phyloP scores from a whole-genome alignment of 1,139 yeast species.

The Blastobotrys persicus region DNA sequence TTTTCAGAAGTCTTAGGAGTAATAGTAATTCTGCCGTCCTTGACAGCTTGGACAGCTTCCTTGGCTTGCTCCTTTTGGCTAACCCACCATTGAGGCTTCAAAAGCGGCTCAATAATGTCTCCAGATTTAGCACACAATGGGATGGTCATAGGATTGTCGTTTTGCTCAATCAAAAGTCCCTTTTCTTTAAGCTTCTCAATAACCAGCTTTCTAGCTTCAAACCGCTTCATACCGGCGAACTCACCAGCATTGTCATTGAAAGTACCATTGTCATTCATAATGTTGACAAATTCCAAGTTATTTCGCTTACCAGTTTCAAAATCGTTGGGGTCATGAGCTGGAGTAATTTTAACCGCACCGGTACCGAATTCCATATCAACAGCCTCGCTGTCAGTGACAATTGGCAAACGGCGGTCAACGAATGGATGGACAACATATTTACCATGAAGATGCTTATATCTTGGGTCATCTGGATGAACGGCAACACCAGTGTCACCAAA shows the following conservation, averaged over 20 bases:
- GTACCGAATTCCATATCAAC: conserved; percentile 99
- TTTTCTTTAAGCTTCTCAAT: conserved; percentile 74
- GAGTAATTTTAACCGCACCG: conserved; percentile 98
- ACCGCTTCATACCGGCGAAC: conserved; percentile 87
- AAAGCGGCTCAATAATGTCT: conserved; percentile 90
- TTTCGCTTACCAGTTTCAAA: conserved; percentile 94
- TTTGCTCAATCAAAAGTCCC: conserved; percentile 77
- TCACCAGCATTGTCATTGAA: conserved; percentile 88
- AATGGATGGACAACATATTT: conserved; percentile 90
- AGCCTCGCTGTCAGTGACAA: conserved; percentile 84
- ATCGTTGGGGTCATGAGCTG: conserved; percentile 98
- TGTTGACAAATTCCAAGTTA: conserved; percentile 81
- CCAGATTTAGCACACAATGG: conserved; percentile 96
- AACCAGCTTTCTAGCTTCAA: conserved; percentile 86
- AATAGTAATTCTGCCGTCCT: conserved; percentile 75
- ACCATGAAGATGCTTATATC: conserved; percentile 94
- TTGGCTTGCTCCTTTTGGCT: conserved; percentile 85
- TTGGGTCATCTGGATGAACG: conserved; percentile 89
- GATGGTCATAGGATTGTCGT: conserved; percentile 92
- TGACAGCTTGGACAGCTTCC: conserved; percentile 83
- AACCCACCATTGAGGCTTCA: conserved; percentile 99
- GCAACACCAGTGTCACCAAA: conserved; percentile 98
- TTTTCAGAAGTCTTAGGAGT: conserved; percentile 86
- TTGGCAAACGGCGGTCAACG: conserved; percentile 80
- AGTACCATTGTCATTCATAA: conserved; percentile 87